Evolutionary conservation across 345 rosid genomes (phyloP), one percentile per base, ranked within the genome.

Genomic region (Euphorbia peplus): DNA sequence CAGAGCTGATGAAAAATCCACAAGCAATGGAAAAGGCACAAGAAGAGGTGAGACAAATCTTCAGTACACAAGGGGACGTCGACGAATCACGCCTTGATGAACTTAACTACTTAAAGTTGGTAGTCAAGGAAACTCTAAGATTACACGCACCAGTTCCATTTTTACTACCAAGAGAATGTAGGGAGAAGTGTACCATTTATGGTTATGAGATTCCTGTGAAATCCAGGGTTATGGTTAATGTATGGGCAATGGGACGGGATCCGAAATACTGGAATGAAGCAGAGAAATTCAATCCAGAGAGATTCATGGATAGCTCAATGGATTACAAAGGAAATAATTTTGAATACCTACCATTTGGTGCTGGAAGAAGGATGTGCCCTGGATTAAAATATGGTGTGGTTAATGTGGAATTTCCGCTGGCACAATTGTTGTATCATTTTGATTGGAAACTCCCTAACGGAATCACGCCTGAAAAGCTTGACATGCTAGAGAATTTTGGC

Each of bases 311-410:
- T 42, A 25, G 54, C 15, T 41, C 41, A 18, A 68, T 68, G 4
- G 71, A 68, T 59, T 68, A 68, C 15, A 68, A 57, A 11, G 71
- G 63, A n/a, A 29, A 35, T 6, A 56, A 56, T 25, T 68, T 68
- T 57, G 71, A 68, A 47, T 44, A 28, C 13, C 26, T 41, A 4
- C 70, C 70, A 25, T 67, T 67, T 42, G 70, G 70, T 67, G 70
- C 52, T 19, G 53, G 70, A 55, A 67, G 61, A 54, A 66, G 70
- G 48, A 66, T 53, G 9, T 66, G 70, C 6, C 70, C 60, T 19
- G 70, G 60, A 16, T 52, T 67, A 24, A 22, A 28, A 18, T 41
- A 35, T 22, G 65, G 65, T 25, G 22, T 61, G 42, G 30, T 7
- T 10, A 61, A 61, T 24, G 60, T 55, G 5, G 60, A 55, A 18